A percentile compares a stretch with the other conserved stretches of the same genome.
These are phyloP conservation scores for Penicillium sp. DNA, from an alignment of 2,329 filamentous ascomycete species.

Conservation along the genomic window DNA sequence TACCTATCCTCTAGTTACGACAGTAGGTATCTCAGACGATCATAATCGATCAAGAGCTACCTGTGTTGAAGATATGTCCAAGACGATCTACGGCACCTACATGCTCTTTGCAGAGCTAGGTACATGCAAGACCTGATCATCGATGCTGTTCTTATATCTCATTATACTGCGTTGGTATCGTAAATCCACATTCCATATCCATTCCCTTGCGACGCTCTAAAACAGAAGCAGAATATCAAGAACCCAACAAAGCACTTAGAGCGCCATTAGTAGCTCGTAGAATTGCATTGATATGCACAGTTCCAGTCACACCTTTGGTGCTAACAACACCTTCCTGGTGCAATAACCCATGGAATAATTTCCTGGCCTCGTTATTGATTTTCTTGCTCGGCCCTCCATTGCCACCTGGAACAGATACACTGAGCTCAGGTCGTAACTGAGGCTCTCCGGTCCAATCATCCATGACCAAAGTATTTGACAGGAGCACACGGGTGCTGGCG, in stretches of 20 bases:
- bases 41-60: not conserved
- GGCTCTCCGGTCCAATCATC: slow-evolving; percentile 42
- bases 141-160: not conserved
- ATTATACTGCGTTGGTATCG: slow-evolving; percentile 3
- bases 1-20: no score
- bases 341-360: slow-evolving; percentile 36
- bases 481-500: slow-evolving; percentile 21
- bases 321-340: slow-evolving; percentile 15
- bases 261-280: slow-evolving; percentile 35
- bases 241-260: slow-evolving; percentile 29
- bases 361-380: slow-evolving; percentile 36
- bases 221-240: slow-evolving; percentile 1
- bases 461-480: slow-evolving; percentile 33
- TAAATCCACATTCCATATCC: not conserved
- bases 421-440: slow-evolving; percentile 35
- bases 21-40: not conserved
- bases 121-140: not conserved
- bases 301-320: slow-evolving; percentile 12
- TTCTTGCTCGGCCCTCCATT: slow-evolving; percentile 20
- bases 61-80: no score
- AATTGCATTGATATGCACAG: slow-evolving; percentile 26
- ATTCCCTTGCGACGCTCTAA: slow-evolving; percentile 7
- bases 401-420: slow-evolving; percentile 22
- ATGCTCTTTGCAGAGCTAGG: no score
- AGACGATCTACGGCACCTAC: no score